Evolutionary conservation across 2,329 filamentous ascomycete genomes (phyloP), one percentile per base, ranked within the genome.

Genomic region (Sclerotinia spermophila): DNA sequence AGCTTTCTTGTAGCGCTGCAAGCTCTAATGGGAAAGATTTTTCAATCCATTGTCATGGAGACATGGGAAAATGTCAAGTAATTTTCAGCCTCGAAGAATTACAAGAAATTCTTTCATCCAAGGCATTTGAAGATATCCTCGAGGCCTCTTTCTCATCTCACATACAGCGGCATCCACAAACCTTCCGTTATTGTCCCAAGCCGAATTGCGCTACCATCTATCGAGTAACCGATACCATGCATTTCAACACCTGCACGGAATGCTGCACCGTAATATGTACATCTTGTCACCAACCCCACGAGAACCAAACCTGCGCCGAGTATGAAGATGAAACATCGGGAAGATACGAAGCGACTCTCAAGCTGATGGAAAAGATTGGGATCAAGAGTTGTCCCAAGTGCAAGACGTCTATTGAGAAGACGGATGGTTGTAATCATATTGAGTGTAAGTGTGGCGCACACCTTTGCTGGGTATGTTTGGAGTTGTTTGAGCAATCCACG

Each of bases 401-500:
- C 67, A 74, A 70, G 15, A 72, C 69, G 1, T 19, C 71, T 2
- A 77, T 79, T 19, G 70, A 78, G 69, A 79, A 78, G 45, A 73
- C 51, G 7, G 69, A 77, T 0, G 84, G 84, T 0, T 86, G 84
- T 72, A 81, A 85, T 72, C 83, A 86, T 73, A 82, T 86, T 71
- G 74, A 71, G 0, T 86, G 85, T 71, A 55, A 40, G 0, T 86
- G 84, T 70, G 72, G 76, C 2, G 73, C 78, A 1, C 82, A 85
- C 70, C 83, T 85, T 42, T 86, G 84, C 71, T 86, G 83, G 83
- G 77, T 81, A 4, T 86, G 84, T 71, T 72, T 84, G 76, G 70
- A 68, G 19, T 74, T 74, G 0, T 85, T 85, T 71, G 27, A 74
- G 5, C 1, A 30, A 8, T 55, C 66, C 0, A 11, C 4, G 1